Evolutionary conservation across 1,284 basidiomycete genomes (phyloP), one percentile per base, ranked within the genome.

Genomic region (Ganoderma leucocontextum): DNA sequence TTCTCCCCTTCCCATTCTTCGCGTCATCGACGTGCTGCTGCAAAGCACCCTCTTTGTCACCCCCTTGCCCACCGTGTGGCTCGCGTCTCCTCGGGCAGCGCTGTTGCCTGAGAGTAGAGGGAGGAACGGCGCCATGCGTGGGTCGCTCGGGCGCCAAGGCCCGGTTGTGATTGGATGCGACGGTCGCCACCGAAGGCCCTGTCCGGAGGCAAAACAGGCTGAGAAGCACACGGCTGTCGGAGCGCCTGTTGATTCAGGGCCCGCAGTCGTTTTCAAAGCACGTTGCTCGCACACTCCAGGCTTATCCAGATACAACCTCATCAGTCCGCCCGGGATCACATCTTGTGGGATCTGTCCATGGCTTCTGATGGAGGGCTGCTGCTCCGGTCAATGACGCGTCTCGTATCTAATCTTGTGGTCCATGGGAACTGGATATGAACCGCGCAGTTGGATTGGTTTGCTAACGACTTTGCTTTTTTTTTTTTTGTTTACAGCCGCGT

Each of bases 401-500:
- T 25, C 35, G 60, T 29, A 15, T 36, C 19, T 62, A 22, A 25
- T n/a, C 33, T n/a, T 49, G 2, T 52, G 10, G 60, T 7, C n/a
- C 22, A 49, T 49, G 47, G 47, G 47, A 49, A 49, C 25, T 49
- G 1, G 44, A 10, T 49, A 25, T 49, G 47, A 9, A 49, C 13
- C 22, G 36, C n/a, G 13, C 8, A 41, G 4, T 22, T 22, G 58
- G 39, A 42, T 29, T 39, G n/a, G 22, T 19, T 60, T 42, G 22
- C 58, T 60, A 38, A 60, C 25, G n/a, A 60, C 55, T 22, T 39
- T 6, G 4, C 3, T 19, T 38, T 39, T 39, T 15, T 22, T 39
- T 6, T 0, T 0, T 19, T 38, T 39, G 25, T 15, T 13, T n/a
- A n/a, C 79, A 91, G 90, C 74, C 90, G 90, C 69, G 89, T 92